Percentiles rank a stretch among this genome's conserved stretches.
Evolutionary conservation across 2,329 filamentous ascomycete species (phyloP).

Genomic region (Rhynchosporium graminicola): DNA sequence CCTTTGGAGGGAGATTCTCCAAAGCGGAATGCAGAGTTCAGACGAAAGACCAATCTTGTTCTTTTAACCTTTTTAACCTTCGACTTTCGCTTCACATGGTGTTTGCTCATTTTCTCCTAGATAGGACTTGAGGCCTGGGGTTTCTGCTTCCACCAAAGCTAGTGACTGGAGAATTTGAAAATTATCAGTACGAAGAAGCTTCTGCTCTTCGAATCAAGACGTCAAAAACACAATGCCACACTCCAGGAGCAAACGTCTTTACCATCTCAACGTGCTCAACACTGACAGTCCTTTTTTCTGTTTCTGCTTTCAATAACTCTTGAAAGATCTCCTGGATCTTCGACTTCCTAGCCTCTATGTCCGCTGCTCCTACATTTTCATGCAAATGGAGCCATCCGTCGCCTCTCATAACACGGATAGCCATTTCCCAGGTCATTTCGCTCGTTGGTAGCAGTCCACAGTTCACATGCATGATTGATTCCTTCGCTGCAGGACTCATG

Average conservation of each 20-base stretch:
- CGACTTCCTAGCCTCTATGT: conserved; percentile 46
- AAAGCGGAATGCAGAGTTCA: neutral
- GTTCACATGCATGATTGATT: conserved; percentile 56
- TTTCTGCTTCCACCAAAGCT: neutral
- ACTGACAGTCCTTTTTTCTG: conserved; percentile 32
- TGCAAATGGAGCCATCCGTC: conserved; percentile 64
- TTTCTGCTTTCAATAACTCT: conserved; percentile 22
- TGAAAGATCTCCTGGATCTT: conserved; percentile 33
- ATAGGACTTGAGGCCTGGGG: too few species aligned
- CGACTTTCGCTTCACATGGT: too few species aligned
- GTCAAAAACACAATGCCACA: conserved; percentile 72
- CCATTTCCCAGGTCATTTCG: conserved; percentile 52
- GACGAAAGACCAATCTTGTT: neutral
- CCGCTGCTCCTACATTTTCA: conserved; percentile 61
- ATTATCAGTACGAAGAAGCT: neutral
- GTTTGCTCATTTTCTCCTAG: too few species aligned
- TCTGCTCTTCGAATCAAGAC: conserved; percentile 42
- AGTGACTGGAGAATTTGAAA: neutral
- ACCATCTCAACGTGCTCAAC: conserved; percentile 63
- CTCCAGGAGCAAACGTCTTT: conserved; percentile 68
- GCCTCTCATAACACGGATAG: conserved; percentile 49
- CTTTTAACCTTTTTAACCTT: too few species aligned
- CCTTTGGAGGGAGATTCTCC: neutral
- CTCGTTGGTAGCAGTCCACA: conserved; percentile 64
- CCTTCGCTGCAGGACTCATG: conserved; percentile 37